phyloP scores from a whole-genome alignment of 176 grass and related monocot species.

The Phoenix roebelenii region DNA sequence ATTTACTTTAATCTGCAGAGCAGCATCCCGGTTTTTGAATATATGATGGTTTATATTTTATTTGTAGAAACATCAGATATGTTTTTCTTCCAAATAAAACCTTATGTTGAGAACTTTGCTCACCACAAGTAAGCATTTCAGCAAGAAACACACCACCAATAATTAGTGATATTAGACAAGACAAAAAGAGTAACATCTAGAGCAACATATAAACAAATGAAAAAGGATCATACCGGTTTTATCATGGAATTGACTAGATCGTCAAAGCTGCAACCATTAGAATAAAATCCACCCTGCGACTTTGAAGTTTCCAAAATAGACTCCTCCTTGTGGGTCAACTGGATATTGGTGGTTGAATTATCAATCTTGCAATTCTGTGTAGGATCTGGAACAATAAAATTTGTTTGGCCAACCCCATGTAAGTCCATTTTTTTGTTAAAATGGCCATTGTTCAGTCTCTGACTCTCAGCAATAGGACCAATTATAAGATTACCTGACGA shows the following conservation, averaged over 20 bases:
- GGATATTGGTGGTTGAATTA: conserved; percentile 1
- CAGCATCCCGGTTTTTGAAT: too few relatives aligned
- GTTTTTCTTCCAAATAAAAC: too few relatives aligned
- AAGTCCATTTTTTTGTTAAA: conserved; percentile 29
- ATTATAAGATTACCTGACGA: conserved; percentile 20
- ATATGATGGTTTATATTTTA: too few relatives aligned
- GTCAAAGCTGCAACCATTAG: not conserved
- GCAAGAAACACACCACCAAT: too few relatives aligned
- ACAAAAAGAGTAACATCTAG: too few relatives aligned
- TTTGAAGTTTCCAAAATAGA: not conserved
- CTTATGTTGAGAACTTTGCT: too few relatives aligned
- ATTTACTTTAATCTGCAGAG: too few relatives aligned
- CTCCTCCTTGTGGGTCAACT: not conserved
- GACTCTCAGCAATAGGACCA: conserved; percentile 16
- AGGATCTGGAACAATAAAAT: conserved; percentile 14
- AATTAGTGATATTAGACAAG: too few relatives aligned
- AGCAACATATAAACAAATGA: not conserved
- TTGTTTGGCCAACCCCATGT: conserved; percentile 25
- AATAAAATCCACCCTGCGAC: not conserved
- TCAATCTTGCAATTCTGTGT: conserved; percentile 26
- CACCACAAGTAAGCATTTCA: too few relatives aligned
- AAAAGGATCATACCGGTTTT: conserved; percentile 4
- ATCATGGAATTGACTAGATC: conserved; percentile 17
- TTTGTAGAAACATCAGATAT: too few relatives aligned
- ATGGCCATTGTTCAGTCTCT: conserved; percentile 24